Base-by-base conservation (phyloP, 225 moss, liverwort and hornwort species). In the Thuidium tamariscinum region DNA sequence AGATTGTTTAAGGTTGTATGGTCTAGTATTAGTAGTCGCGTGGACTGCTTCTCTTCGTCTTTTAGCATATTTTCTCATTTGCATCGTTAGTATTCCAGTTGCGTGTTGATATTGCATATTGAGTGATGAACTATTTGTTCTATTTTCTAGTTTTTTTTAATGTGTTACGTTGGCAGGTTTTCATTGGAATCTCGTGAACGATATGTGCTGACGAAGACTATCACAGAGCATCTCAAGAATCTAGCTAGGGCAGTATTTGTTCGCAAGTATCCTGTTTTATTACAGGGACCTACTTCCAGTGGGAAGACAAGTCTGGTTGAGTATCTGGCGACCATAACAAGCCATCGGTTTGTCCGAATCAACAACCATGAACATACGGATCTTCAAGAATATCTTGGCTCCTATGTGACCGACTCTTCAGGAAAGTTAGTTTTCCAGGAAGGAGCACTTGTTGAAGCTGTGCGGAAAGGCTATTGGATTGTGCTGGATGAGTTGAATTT, bases 351-450 rank as follows among this genome's bases (percentile, higher is more conserved):
- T 85, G 96, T 99, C 69, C 95, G 98, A 39, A 97, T 99, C 62
- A 99, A 99, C 89, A 99, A 99, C 51, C 98, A 99, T 79, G 97
- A 97, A 88, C 98, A 99, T 84, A 99, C 97, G 61, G 98, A 99
- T 87, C 87, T 99, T 89, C 98, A 99, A 90, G 98, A 99, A 89
- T 99, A 99, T 84, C 93, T 99, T 60, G 98, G 98, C 62, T 95
- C 98, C 16, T 97, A 97, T 84, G 95, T 97, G 70, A 94, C 98
- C 51, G 97, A 97, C 88, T 84, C 90, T 80, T 88, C 94, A 56
- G 97, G 98, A 49, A 97, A 97, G 86, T 89, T 99, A 48, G 94
- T 97, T 62, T 99, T 97, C 81, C 98, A 99, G 89, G 98, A 99
- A 86, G 98, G 98, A 79, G 94, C 95, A n/a, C 93, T 99, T 72